Conservation (phyloP, 495 filamentous ascomycete genomes). For the Viridothelium virens region DNA sequence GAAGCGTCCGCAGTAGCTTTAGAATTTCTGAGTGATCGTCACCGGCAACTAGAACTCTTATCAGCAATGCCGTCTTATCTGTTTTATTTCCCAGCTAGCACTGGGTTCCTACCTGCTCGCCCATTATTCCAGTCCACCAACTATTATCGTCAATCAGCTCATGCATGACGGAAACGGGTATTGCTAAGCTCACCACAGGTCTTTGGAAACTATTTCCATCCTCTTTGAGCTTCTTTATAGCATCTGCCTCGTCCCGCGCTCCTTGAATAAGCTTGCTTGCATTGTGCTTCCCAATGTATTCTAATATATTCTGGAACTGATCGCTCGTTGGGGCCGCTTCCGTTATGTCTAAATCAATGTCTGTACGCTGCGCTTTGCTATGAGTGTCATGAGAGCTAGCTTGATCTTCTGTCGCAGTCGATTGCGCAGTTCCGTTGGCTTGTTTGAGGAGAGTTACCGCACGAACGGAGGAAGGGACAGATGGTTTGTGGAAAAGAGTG, state of each 20-base stretch:
- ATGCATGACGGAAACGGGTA: background rate
- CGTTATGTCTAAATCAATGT: constrained; percentile 82
- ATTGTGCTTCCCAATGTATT: constrained; percentile 60
- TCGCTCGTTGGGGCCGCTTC: constrained; percentile 72
- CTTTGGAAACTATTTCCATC: constrained; percentile 53
- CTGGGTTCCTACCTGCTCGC: constrained; percentile 46
- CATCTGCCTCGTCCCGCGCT: constrained; percentile 63
- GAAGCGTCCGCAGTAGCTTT: constrained; percentile 59
- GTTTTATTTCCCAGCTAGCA: too few relatives aligned
- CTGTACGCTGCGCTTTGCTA: constrained; percentile 47
- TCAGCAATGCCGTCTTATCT: background rate
- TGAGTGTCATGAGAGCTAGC: constrained; percentile 51
- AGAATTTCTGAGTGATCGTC: constrained; percentile 78
- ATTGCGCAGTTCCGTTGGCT: constrained; percentile 52
- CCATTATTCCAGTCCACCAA: constrained; percentile 90
- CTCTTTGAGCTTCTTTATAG: constrained; percentile 59
- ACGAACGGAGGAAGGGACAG: constrained; percentile 53
- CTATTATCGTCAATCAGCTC: constrained; percentile 41
- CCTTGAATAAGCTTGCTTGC: constrained; percentile 59
- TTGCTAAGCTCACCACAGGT: constrained; percentile 54
- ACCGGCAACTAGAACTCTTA: constrained; percentile 45
- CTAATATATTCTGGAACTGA: constrained; percentile 78
- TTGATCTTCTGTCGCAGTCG: constrained; percentile 57
- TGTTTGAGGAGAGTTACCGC: constrained; percentile 68
- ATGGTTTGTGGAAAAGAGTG: constrained; percentile 87